Evolutionary conservation across 768 basidiomycete species (phyloP).

Genomic region (Mycena polygramma): DNA sequence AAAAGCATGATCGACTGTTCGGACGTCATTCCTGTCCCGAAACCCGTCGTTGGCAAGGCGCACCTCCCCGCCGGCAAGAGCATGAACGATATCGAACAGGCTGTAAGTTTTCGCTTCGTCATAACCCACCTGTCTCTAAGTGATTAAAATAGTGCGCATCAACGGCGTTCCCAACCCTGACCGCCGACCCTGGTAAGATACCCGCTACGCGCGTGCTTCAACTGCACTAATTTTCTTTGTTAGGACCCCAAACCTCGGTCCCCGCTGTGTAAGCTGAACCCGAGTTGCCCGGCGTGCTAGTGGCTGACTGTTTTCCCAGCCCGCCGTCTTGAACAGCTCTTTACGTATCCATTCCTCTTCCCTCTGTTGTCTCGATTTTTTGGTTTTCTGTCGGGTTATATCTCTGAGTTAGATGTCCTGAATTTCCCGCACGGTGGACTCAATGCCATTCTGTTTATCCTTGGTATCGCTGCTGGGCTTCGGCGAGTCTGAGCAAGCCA

Average conservation of each 20-base stretch:
- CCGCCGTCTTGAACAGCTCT: too few relatives aligned
- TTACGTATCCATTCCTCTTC: too few relatives aligned
- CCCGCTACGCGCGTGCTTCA: not conserved
- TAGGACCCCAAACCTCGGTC: conserved; percentile 16
- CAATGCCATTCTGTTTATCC: too few relatives aligned
- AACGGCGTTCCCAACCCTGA: conserved; percentile 39
- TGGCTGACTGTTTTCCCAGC: too few relatives aligned
- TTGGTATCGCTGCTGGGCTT: too few relatives aligned
- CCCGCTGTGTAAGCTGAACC: conserved; percentile 19
- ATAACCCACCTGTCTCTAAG: too few relatives aligned
- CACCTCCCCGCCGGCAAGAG: conserved; percentile 41
- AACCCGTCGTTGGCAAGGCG: conserved; percentile 34
- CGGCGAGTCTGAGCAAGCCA: too few relatives aligned
- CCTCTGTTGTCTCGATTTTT: too few relatives aligned
- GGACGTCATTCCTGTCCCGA: conserved; percentile 48
- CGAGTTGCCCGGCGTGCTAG: too few relatives aligned
- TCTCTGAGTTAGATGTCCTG: too few relatives aligned
- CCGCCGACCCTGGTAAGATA: conserved; percentile 31
- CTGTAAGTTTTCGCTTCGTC: not conserved
- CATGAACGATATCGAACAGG: conserved; percentile 33
- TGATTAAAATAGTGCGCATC: conserved; percentile 27
- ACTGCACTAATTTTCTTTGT: not conserved
- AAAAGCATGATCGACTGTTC: conserved; percentile 50
- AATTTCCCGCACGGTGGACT: too few relatives aligned
- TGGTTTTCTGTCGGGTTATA: too few relatives aligned